A percentile compares a stretch with the other conserved stretches of the same genome.
These are phyloP conservation scores for Plasmodium vivax DNA, from an alignment of 169 alveolate genomes.

Conservation along the genomic window DNA sequence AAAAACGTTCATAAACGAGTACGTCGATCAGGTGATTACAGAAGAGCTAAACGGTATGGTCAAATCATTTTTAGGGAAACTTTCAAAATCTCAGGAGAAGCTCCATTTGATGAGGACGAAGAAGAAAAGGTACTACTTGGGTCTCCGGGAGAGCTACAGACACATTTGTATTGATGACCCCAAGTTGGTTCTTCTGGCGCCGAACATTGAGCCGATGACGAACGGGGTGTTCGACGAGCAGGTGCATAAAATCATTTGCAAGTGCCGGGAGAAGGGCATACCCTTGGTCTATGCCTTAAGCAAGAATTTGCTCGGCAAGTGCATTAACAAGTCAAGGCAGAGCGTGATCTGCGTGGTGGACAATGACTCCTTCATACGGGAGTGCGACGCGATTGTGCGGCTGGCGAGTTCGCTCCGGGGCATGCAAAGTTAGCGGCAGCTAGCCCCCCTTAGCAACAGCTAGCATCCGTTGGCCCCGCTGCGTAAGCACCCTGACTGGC, in stretches of 20 bases:
- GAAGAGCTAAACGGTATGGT: conserved; percentile 47
- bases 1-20: conserved; percentile 58
- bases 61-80: conserved; percentile 42
- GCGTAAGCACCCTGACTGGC: not conserved
- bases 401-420: conserved; percentile 33
- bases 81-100: conserved; percentile 59
- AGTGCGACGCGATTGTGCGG: conserved; percentile 35
- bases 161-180: conserved; percentile 55
- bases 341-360: conserved; percentile 50
- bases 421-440: no score
- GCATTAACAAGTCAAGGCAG: conserved; percentile 50
- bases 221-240: conserved; percentile 46
- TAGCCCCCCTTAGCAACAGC: not conserved
- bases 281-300: conserved; percentile 69
- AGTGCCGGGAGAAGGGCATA: conserved; percentile 52
- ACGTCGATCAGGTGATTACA: conserved; percentile 60
- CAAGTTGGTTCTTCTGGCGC: conserved; percentile 57
- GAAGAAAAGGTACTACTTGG: conserved; percentile 32
- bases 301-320: conserved; percentile 51
- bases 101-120: conserved; percentile 30
- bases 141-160: conserved; percentile 40
- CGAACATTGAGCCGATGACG: conserved; percentile 59
- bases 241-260: conserved; percentile 19
- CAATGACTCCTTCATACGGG: conserved; percentile 59
- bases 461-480: not conserved